Evolutionary conservation across 2,329 filamentous ascomycete genomes (phyloP).

Genomic region (Neophaeococcomyces mojaviensis): DNA sequence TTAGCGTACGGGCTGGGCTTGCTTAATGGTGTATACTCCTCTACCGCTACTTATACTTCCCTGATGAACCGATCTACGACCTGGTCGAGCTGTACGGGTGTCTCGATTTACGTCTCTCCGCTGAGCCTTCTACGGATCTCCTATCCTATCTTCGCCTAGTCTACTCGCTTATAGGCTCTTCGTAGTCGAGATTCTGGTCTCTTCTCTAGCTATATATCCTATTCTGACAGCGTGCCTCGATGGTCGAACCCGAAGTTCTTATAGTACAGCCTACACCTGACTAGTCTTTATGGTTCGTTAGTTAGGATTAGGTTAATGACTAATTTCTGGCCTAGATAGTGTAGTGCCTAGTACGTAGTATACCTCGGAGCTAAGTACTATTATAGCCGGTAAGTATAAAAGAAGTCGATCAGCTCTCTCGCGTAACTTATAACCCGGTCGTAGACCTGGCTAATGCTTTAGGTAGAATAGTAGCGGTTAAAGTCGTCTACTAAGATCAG

Average conservation of each 20-base stretch:
- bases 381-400: slow-evolving; percentile 13
- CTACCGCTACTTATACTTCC: slow-evolving; percentile 9
- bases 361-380: slow-evolving; percentile 6
- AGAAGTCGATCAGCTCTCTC: slow-evolving; percentile 17
- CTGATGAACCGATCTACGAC: slow-evolving; percentile 2
- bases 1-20: slow-evolving; percentile 21
- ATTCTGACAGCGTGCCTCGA: slow-evolving; percentile 10
- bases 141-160: slow-evolving; percentile 10
- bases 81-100: background rate
- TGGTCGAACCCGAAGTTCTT: slow-evolving; percentile 22
- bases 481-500: slow-evolving; percentile 15
- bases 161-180: slow-evolving; percentile 9
- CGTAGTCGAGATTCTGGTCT: background rate
- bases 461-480: slow-evolving; percentile 16
- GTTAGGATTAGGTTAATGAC: slow-evolving; percentile 18
- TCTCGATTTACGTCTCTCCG: background rate
- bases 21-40: slow-evolving; percentile 13
- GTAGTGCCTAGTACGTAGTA: slow-evolving; percentile 2
- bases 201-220: slow-evolving; percentile 19
- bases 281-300: slow-evolving; percentile 8
- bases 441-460: slow-evolving; percentile 8
- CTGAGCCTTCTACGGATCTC: slow-evolving; percentile 6
- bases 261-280: slow-evolving; percentile 23
- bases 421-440: slow-evolving; percentile 1
- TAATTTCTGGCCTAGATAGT: slow-evolving; percentile 11